Evolutionary conservation across 306 rosid species (phyloP).

Genomic region (Rosa chinensis): DNA sequence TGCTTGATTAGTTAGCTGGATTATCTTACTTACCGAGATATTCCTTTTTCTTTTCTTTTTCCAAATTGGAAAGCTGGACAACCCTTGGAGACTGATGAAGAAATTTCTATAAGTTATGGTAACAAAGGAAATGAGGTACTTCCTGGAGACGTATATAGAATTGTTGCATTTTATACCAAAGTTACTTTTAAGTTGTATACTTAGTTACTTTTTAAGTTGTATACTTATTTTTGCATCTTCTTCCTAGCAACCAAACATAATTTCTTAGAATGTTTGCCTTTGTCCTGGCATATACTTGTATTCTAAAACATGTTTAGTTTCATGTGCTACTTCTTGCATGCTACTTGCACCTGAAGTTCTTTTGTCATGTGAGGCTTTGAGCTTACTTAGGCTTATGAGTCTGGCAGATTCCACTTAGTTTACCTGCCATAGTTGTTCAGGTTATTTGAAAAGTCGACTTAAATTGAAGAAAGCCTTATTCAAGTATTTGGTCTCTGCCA

Average conservation of each 20-base stretch:
- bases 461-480: not conserved
- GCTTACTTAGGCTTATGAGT: not conserved
- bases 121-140: conserved; percentile 95
- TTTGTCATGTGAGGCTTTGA: not conserved
- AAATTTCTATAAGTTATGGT: conserved; percentile 88
- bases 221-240: not conserved
- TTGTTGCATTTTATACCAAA: not conserved
- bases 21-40: conserved; percentile 21
- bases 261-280: conserved; percentile 2
- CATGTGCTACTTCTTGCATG: conserved; percentile 15
- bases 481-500: not conserved
- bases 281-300: not conserved
- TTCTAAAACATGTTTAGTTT: not conserved
- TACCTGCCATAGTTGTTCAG: not conserved
- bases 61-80: conserved; percentile 54
- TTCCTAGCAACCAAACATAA: conserved; percentile 5
- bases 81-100: conserved; percentile 46
- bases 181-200: not conserved
- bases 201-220: not conserved
- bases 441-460: not conserved
- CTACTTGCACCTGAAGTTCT: not conserved
- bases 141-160: not conserved
- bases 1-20: conserved; percentile 19
- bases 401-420: not conserved
- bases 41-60: not conserved